Evolutionary conservation across 148 eudicot species (phyloP), one percentile per base, ranked within the genome.

Genomic region (Persicaria tinctoria): DNA sequence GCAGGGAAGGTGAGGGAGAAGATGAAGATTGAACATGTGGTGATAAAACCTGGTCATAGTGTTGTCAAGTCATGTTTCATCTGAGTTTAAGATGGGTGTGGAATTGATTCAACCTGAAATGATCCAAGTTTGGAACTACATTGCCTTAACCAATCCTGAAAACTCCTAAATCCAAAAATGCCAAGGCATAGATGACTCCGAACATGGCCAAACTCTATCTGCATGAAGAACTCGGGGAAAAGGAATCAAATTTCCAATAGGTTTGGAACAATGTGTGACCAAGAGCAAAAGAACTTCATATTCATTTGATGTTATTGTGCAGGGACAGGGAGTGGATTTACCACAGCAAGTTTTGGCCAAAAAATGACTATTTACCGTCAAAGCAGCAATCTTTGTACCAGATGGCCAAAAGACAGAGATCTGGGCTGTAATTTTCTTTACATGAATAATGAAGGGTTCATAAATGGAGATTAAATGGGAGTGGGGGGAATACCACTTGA

Each of bases 21-120:
- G 63, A 57, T 57, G 63, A 85, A 64, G 76, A 70, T 72, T 51
- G 84, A 73, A 74, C 82, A 87, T 27, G 74, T 83, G 8, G 85
- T 72, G 73, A 81, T 76, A 50, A 84, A 82, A 17, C 86, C 90
- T 59, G 93, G 82, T 51, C 62, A 20, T 60, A 89, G 90, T 70
- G 79, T 78, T 73, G 75, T 85, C 45, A 62, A 46, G 7, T 78
- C 80, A 10, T 20, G 68, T 57, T 20, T 6, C 14, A 49, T 48
- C 72, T 32, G 18, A 12, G 14, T 14, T 51, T 20, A 17, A 44
- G 57, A 20, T 46, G 48, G 59, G 1, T 73, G 45, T 56, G 44
- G 11, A 74, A 11, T 16, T 32, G 53, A 54, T 4, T 14, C 59
- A 54, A 14, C 17, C 18, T 6, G 9, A 54, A 32, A 32, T 32